phyloP scores from a whole-genome alignment of 73 alveolate genomes.

The Effrenium voratum region DNA sequence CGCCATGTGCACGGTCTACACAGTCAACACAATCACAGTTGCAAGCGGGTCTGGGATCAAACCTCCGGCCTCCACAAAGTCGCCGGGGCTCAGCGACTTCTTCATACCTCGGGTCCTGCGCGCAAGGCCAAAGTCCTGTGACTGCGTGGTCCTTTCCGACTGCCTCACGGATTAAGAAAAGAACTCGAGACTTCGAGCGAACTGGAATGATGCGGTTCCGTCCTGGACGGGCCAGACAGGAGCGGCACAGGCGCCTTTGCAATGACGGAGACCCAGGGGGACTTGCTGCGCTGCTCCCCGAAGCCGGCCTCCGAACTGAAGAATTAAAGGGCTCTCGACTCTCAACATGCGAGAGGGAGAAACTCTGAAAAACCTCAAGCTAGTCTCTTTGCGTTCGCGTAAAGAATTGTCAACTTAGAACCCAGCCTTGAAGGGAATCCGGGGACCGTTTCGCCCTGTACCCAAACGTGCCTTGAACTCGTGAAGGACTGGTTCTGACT shows the following conservation, averaged over 20 bases:
- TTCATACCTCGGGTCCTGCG: slow-evolving; percentile 17
- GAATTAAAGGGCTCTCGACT: too few relatives aligned
- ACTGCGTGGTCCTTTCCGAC: neutral
- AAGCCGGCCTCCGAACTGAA: neutral
- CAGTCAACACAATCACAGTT: too few relatives aligned
- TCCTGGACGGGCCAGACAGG: slow-evolving; percentile 61
- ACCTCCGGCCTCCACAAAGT: slow-evolving; percentile 60
- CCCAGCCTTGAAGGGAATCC: too few relatives aligned
- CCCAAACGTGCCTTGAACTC: slow-evolving; percentile 57
- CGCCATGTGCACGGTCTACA: too few relatives aligned
- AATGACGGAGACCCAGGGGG: slow-evolving; percentile 80
- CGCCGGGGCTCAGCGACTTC: slow-evolving; percentile 52
- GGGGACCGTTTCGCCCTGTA: too few relatives aligned
- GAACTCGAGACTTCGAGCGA: neutral
- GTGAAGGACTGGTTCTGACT: slow-evolving; percentile 57
- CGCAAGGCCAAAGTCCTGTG: neutral
- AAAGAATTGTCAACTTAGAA: too few relatives aligned
- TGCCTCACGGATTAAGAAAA: too few relatives aligned
- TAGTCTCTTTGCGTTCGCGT: too few relatives aligned
- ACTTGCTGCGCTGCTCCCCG: neutral
- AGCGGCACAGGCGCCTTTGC: slow-evolving; percentile 27
- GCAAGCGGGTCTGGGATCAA: too few relatives aligned
- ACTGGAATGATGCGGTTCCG: neutral
- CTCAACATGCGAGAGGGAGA: too few relatives aligned
- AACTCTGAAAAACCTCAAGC: too few relatives aligned